Evolutionary conservation across 495 filamentous ascomycete genomes (phyloP).

Genomic region (Sphaerosporella brunnea): DNA sequence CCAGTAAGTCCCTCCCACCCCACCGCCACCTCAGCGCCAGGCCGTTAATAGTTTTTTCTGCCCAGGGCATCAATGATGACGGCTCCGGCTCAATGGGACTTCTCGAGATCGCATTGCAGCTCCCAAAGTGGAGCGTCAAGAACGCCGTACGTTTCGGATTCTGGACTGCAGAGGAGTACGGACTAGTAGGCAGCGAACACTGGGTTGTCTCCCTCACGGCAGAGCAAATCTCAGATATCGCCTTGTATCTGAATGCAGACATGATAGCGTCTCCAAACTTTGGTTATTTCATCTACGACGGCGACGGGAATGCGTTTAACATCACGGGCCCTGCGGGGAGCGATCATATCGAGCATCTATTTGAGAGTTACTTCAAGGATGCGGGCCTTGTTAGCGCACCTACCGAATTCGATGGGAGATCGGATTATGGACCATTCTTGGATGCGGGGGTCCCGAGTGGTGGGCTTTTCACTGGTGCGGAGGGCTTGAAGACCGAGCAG

Average conservation of each 20-base stretch:
- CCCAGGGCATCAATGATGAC: conserved; percentile 47
- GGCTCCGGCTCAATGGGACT: conserved; percentile 48
- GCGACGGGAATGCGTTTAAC: conserved; percentile 46
- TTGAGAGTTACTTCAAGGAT: conserved; percentile 41
- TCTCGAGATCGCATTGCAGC: conserved; percentile 43
- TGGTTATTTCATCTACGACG: conserved; percentile 50
- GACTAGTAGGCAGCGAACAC: conserved; percentile 41
- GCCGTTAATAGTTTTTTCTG: neutral
- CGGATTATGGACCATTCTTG: conserved; percentile 53
- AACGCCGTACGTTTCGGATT: conserved; percentile 54
- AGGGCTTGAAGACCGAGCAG: conserved; percentile 43
- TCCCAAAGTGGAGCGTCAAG: conserved; percentile 40
- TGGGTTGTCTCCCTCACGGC: conserved; percentile 37
- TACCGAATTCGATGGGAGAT: conserved; percentile 44
- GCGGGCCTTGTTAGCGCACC: conserved; percentile 30
- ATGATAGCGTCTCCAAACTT: conserved; percentile 66
- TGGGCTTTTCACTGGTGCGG: conserved; percentile 53
- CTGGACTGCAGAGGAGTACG: conserved; percentile 44
- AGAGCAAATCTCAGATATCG: conserved; percentile 38
- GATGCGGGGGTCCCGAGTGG: conserved; percentile 44
- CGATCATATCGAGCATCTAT: conserved; percentile 43
- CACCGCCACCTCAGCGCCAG: neutral
- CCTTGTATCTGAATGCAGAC: conserved; percentile 59
- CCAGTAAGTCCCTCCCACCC: conserved; percentile 14
- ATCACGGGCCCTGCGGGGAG: conserved; percentile 44